A percentile compares a stretch with the other conserved stretches of the same genome.
Conservation (phyloP, 306 rosid species). For the Gastrolobium bilobum region DNA sequence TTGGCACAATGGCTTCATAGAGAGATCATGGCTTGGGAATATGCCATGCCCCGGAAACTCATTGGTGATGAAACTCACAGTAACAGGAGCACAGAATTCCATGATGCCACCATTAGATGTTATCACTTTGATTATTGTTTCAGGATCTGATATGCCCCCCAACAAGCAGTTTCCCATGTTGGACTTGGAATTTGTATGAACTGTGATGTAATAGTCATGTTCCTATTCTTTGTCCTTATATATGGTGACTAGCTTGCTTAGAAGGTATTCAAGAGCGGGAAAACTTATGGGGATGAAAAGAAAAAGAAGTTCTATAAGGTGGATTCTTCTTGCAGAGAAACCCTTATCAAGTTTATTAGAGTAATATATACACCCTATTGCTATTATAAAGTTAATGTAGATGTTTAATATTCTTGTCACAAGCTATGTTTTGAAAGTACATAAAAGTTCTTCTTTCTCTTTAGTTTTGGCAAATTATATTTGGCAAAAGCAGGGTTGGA, state of each 20-base stretch:
- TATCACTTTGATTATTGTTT: conserved; percentile 60
- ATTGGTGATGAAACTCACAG: conserved; percentile 63
- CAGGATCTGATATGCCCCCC: conserved; percentile 64
- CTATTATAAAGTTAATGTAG: not conserved
- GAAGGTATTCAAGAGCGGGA: conserved; percentile 58
- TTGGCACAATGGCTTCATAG: conserved; percentile 68
- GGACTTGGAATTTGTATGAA: conserved; percentile 23
- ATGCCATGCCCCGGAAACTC: conserved; percentile 79
- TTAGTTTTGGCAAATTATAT: conserved; percentile 10
- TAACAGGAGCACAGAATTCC: conserved; percentile 77
- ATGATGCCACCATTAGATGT: conserved; percentile 80
- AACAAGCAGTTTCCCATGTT: conserved; percentile 81
- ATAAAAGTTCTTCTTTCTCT: conserved; percentile 17
- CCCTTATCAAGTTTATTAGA: not conserved
- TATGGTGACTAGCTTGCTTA: conserved; percentile 24
- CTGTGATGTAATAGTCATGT: conserved; percentile 28
- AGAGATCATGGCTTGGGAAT: conserved; percentile 72
- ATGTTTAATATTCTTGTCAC: conserved; percentile 8
- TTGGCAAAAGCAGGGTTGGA: conserved; percentile 15
- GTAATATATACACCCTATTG: conserved; percentile 8
- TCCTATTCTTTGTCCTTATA: conserved; percentile 24
- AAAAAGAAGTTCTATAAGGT: conserved; percentile 38
- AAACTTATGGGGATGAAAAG: conserved; percentile 44
- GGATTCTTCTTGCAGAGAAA: conserved; percentile 36
- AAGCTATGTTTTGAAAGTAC: conserved; percentile 17